Evolutionary conservation across 768 basidiomycete genomes (phyloP).

Genomic region (Rhodocollybia butyracea): DNA sequence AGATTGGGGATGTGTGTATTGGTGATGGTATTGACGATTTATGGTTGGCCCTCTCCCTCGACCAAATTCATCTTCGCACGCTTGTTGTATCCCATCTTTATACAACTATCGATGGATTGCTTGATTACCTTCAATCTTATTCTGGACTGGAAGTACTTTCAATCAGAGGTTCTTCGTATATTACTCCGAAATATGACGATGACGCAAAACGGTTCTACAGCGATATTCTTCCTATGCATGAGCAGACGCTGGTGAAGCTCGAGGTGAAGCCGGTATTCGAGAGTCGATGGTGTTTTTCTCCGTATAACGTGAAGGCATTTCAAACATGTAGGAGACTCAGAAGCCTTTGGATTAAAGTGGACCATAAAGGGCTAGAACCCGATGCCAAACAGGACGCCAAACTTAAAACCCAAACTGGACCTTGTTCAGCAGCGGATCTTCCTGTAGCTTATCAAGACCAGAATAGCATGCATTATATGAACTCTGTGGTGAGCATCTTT

Average conservation of each 20-base stretch:
- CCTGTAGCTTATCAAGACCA: too few relatives aligned
- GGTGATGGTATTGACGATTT: background rate
- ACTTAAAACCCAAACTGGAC: background rate
- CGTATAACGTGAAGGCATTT: background rate
- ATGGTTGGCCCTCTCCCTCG: background rate
- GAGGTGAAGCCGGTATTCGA: background rate
- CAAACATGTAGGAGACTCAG: background rate
- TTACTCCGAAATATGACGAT: background rate
- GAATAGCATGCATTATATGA: background rate
- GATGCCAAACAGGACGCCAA: background rate
- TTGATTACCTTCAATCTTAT: background rate
- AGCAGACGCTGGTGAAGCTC: background rate
- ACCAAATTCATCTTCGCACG: background rate
- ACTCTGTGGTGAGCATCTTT: background rate
- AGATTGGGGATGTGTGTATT: background rate
- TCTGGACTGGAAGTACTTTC: background rate
- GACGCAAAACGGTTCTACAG: background rate
- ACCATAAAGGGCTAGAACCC: background rate
- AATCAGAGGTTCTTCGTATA: background rate
- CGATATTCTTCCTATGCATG: background rate
- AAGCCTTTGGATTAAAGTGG: background rate
- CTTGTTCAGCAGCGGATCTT: too few relatives aligned
- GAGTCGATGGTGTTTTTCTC: constrained; percentile 4
- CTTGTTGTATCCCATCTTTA: background rate
- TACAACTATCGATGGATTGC: background rate